Percentiles rank a stretch among this genome's conserved stretches.
These are phyloP conservation scores for Tritrichomonas foetus DNA, from an alignment of 208 protist species.

Conservation along the genomic window DNA sequence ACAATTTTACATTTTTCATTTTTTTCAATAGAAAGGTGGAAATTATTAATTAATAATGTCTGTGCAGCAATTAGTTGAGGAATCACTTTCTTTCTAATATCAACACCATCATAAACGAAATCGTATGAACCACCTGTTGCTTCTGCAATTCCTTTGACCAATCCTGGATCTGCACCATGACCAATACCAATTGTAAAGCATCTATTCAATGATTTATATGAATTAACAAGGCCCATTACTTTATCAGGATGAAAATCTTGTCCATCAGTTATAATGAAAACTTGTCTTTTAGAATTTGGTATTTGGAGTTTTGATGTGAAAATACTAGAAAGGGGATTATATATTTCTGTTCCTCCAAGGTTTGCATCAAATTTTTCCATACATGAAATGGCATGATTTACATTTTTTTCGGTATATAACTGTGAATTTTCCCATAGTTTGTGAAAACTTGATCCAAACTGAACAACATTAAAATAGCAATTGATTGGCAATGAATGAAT, in stretches of 20 bases:
- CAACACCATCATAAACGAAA: not conserved
- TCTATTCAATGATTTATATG: not conserved
- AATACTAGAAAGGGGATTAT: not conserved
- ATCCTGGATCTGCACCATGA: not conserved
- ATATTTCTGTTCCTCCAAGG: not conserved
- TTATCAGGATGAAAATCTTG: not conserved
- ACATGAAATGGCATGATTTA: not conserved
- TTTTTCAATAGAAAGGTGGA: too few species aligned
- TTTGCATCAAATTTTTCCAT: not conserved
- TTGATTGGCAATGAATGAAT: not conserved
- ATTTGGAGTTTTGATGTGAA: not conserved
- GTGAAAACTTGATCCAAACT: not conserved
- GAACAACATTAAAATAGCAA: not conserved
- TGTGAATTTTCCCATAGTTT: not conserved
- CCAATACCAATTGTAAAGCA: not conserved
- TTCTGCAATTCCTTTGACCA: not conserved
- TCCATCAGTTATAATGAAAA: not conserved
- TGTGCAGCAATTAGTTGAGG: not conserved
- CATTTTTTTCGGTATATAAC: not conserved
- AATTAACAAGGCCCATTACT: not conserved
- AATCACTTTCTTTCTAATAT: not conserved
- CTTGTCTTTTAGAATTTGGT: not conserved
- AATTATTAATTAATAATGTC: too few species aligned
- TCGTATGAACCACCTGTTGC: not conserved
- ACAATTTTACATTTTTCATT: too few species aligned